Conservation (phyloP, 2,329 filamentous ascomycete species). For the Aspergillus awamori region DNA sequence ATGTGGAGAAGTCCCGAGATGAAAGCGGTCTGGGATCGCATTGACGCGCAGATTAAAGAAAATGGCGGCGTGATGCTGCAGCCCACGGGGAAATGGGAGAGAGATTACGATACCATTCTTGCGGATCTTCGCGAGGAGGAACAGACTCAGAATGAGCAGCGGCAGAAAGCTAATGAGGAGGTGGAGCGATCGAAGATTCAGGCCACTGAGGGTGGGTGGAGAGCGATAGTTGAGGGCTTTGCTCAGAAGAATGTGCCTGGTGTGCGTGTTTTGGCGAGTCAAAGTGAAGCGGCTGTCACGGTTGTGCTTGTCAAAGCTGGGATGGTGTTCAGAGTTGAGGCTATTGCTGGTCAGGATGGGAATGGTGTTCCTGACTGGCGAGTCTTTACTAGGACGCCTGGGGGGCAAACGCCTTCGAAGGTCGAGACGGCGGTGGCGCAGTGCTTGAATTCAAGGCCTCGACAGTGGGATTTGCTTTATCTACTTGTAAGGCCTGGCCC, state of each 20-base stretch:
- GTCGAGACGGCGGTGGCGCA: constrained; percentile 39
- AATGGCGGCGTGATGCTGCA: constrained; percentile 42
- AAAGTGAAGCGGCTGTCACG: constrained; percentile 28
- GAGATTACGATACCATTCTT: constrained; percentile 43
- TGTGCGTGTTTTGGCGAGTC: constrained; percentile 31
- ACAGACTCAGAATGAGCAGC: constrained; percentile 28
- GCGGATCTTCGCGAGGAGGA: constrained; percentile 36
- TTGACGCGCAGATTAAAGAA: constrained; percentile 41
- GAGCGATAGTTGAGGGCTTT: constrained; percentile 37
- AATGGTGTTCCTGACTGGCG: constrained; percentile 35
- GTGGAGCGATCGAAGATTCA: constrained; percentile 31
- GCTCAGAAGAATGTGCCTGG: constrained; percentile 29
- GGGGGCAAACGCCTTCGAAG: constrained; percentile 33
- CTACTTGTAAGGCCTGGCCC: constrained; percentile 36
- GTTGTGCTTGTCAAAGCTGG: constrained; percentile 39
- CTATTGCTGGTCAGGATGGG: constrained; percentile 22
- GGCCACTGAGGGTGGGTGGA: constrained; percentile 37
- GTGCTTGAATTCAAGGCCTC: constrained; percentile 38
- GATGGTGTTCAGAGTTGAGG: constrained; percentile 38
- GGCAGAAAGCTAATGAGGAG: constrained; percentile 32
- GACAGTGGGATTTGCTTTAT: constrained; percentile 45
- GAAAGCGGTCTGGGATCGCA: constrained; percentile 41
- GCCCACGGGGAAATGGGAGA: constrained; percentile 43
- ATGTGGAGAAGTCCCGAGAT: constrained; percentile 47
- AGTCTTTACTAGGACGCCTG: constrained; percentile 32